These are phyloP conservation scores for Collybia nuda DNA, from an alignment of 768 basidiomycete species.

Conservation along the genomic window DNA sequence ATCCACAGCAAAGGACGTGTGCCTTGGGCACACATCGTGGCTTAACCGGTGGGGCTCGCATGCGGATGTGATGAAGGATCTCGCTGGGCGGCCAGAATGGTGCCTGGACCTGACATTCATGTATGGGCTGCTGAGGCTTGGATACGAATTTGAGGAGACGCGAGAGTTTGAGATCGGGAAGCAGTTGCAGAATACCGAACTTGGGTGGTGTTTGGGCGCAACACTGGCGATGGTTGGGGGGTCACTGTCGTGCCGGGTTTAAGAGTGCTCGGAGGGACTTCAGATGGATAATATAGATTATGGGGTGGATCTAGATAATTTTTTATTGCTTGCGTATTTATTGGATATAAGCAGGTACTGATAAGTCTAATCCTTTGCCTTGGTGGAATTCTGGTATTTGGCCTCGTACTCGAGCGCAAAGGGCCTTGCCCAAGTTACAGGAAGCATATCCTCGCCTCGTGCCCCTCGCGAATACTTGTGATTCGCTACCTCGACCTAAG, in stretches of 20 bases:
- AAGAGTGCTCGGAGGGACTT: too few relatives aligned
- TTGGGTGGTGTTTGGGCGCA: slow-evolving; percentile 93
- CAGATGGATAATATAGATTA: too few relatives aligned
- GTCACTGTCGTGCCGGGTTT: slow-evolving; percentile 53
- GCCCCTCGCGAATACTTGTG: too few relatives aligned
- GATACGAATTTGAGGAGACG: slow-evolving; percentile 82
- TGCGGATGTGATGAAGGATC: slow-evolving; percentile 48
- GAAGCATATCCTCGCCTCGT: too few relatives aligned
- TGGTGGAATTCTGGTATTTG: too few relatives aligned
- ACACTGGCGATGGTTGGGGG: slow-evolving; percentile 72
- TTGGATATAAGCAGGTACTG: too few relatives aligned
- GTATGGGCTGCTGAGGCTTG: slow-evolving; percentile 82
- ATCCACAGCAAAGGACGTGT: slow-evolving; percentile 73
- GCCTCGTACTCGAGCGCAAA: too few relatives aligned
- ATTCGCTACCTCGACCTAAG: too few relatives aligned
- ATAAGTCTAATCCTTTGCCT: too few relatives aligned
- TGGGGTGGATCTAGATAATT: too few relatives aligned
- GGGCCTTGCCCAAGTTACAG: too few relatives aligned
- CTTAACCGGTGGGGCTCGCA: slow-evolving; percentile 41
- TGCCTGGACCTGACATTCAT: slow-evolving; percentile 96
- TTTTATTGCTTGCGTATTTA: too few relatives aligned
- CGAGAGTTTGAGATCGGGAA: slow-evolving; percentile 81
- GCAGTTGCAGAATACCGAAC: slow-evolving; percentile 83
- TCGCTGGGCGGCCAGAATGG: slow-evolving; percentile 86
- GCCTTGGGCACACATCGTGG: slow-evolving; percentile 68